phyloP scores from a whole-genome alignment of 306 rosid genomes.

The Cucumis melo region DNA sequence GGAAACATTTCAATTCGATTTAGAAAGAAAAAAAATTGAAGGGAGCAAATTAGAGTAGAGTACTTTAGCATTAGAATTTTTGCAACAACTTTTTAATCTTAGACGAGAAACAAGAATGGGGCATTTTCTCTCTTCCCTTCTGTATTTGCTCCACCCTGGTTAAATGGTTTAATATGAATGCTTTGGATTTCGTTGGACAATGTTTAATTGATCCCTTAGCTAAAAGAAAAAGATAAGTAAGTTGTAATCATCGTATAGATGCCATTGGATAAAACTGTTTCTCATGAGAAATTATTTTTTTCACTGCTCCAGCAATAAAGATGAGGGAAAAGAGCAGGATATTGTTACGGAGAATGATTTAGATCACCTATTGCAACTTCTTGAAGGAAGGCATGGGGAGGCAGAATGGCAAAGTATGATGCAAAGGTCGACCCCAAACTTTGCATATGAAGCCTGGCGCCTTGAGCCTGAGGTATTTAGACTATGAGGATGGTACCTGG shows the following conservation, averaged over 20 bases:
- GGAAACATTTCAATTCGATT: neutral
- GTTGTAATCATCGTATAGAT: neutral
- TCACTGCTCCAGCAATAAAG: constrained; percentile 25
- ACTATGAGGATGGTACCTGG: constrained; percentile 9
- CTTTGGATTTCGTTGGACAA: neutral
- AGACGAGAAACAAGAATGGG: neutral
- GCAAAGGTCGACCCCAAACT: constrained; percentile 63
- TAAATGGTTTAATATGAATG: neutral
- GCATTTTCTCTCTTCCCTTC: neutral
- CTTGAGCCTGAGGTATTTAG: constrained; percentile 75
- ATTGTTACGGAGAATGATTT: constrained; percentile 57
- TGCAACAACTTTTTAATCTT: neutral
- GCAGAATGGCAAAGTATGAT: constrained; percentile 85
- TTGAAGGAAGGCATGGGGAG: constrained; percentile 59
- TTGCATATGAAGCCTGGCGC: constrained; percentile 94
- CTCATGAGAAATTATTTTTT: constrained; percentile 6
- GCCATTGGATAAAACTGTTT: neutral
- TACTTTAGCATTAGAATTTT: neutral
- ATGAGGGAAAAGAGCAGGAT: constrained; percentile 34
- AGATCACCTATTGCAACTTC: constrained; percentile 65
- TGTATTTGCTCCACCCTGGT: neutral
- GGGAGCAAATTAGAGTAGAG: neutral
- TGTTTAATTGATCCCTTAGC: neutral
- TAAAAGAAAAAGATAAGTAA: neutral
- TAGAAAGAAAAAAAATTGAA: neutral